Base-by-base conservation (phyloP, 148 eudicot species). In the Selenicereus undatus region DNA sequence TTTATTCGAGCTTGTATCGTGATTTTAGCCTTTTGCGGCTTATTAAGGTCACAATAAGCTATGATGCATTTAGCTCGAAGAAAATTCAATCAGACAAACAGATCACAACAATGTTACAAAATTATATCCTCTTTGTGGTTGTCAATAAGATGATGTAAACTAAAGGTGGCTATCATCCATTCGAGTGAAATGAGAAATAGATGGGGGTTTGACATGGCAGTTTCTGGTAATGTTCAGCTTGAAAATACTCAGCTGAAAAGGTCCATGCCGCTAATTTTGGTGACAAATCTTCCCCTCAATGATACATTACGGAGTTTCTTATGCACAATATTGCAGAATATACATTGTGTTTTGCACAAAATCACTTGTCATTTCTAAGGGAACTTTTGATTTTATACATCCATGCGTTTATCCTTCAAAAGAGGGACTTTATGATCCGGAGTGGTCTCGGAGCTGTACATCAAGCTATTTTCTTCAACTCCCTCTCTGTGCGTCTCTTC, bases 351-450 rank as follows among this genome's bases (percentile, higher is more conserved):
- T 7, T 64, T 22, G 29, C 68, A 22, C 24, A 64, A 22, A 64
- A 64, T 64, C 9, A 64, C 68, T 8, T n/a, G 27, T 64, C 4
- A 5, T n/a, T 64, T 20, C 21, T 8, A 22, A n/a, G 66, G 0
- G 24, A 27, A 56, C 60, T 29, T 14, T 66, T 66, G 12, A 36
- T 64, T 26, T 62, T 30, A 83, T 52, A 75, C 85, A 42, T 75
- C 70, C 1, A 27, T 74, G 9, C 14, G 75, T 79, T 11, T 68
- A 56, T 79, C 71, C 18, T 50, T 64, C 48, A 83, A 54, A 13
- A 83, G 82, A 51, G 85, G 85, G 18, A 66, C 58, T 79, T 54
- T 79, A 68, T 79, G 75, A 74, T 72, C 75, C 11, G 29, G n/a
- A 72, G 26, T 20, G 1, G 48, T 9, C 21, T 74, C 79, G 0